Evolutionary conservation across 2,329 filamentous ascomycete genomes (phyloP).

Genomic region (Penicillium sp.): DNA sequence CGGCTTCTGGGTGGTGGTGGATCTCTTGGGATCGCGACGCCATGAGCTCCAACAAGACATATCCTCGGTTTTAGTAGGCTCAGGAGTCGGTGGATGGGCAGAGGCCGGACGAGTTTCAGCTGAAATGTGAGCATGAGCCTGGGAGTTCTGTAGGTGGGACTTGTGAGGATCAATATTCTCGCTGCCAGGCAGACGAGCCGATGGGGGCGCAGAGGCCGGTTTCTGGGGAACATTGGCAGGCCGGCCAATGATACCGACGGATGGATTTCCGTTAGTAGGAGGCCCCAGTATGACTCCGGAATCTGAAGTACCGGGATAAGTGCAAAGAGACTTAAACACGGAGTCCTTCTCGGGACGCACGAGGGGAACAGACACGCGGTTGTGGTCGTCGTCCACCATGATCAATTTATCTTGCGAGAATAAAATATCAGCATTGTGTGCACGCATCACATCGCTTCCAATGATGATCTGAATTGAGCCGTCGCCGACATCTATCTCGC

Average conservation of each 20-base stretch:
- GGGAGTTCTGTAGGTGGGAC: conserved; percentile 5
- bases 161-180: conserved; percentile 22
- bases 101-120: conserved; percentile 1
- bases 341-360: conserved; percentile 82
- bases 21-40: conserved; percentile 45
- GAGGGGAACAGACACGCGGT: conserved; percentile 81
- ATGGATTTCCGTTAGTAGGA: conserved; percentile 17
- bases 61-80: conserved; percentile 24
- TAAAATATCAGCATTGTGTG: conserved; percentile 79
- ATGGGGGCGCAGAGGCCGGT: conserved; percentile 21
- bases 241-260: conserved; percentile 30
- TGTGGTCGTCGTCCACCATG: conserved; percentile 74
- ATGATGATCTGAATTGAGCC: conserved; percentile 73
- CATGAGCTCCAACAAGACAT: conserved; percentile 56
- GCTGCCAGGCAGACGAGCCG: conserved; percentile 18
- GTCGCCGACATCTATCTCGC: conserved; percentile 42
- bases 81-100: conserved; percentile 12
- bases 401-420: conserved; percentile 87
- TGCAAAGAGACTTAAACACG: conserved; percentile 67
- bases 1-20: conserved; percentile 14
- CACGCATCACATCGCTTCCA: conserved; percentile 75
- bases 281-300: neutral
- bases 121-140: conserved; percentile 6
- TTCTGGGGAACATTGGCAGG: conserved; percentile 20
- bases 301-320: conserved; percentile 35